Percentiles rank a stretch among this genome's conserved stretches.
phyloP scores from a whole-genome alignment of 73 alveolate genomes.

The Durusdinium trenchii region DNA sequence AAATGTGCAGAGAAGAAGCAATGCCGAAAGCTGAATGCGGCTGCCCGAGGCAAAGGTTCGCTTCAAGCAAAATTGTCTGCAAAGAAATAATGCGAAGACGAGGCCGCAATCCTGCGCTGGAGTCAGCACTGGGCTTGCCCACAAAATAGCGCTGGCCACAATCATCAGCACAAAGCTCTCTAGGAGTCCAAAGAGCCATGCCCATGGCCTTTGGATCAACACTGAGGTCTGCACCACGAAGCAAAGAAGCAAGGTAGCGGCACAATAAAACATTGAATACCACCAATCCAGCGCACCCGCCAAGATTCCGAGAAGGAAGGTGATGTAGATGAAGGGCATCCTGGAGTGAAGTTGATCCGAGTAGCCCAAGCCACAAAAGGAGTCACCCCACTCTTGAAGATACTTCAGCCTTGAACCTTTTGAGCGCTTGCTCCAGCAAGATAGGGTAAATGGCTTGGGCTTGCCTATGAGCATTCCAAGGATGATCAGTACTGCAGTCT shows the following conservation, averaged over 20 bases:
- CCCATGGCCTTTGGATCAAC: slow-evolving; percentile 37
- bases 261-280: slow-evolving; percentile 81
- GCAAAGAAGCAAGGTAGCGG: slow-evolving; percentile 26
- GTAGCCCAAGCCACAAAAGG: slow-evolving; percentile 7
- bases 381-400: slow-evolving; percentile 62
- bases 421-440: slow-evolving; percentile 32
- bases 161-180: slow-evolving; percentile 36
- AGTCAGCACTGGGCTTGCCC: slow-evolving; percentile 71
- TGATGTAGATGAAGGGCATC: slow-evolving; percentile 26
- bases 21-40: slow-evolving; percentile 10
- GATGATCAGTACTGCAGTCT: not conserved
- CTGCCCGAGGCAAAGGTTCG: not conserved
- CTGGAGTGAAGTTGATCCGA: slow-evolving; percentile 4
- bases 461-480: slow-evolving; percentile 35
- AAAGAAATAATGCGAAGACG: not conserved
- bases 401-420: not conserved
- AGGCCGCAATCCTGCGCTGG: slow-evolving; percentile 20
- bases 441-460: not conserved
- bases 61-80: slow-evolving; percentile 32
- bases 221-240: slow-evolving; percentile 56
- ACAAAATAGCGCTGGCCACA: not conserved
- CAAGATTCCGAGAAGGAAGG: slow-evolving; percentile 42
- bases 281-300: slow-evolving; percentile 81
- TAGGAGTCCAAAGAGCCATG: slow-evolving; percentile 63
- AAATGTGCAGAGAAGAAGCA: not conserved